phyloP scores from a whole-genome alignment of 108 stramenopile genomes.

The Fragilariopsis cylindrus region DNA sequence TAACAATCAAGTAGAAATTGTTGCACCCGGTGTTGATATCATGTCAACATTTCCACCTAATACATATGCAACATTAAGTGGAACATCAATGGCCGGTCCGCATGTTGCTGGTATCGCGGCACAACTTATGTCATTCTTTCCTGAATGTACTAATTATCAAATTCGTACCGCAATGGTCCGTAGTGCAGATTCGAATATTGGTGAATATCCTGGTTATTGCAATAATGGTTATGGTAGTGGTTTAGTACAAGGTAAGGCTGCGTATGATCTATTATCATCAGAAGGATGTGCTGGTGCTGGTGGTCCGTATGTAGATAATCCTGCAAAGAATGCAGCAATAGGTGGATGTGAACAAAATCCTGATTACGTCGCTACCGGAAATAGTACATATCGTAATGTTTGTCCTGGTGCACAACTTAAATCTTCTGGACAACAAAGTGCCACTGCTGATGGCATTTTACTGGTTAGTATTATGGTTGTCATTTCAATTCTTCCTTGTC shows the following conservation, averaged over 20 bases:
- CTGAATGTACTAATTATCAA: slow-evolving; percentile 46
- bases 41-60: slow-evolving; percentile 18
- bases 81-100: slow-evolving; percentile 65
- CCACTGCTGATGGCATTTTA: too few relatives aligned
- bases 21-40: slow-evolving; percentile 53
- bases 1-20: slow-evolving; percentile 54
- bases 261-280: not conserved
- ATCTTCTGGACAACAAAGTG: not conserved
- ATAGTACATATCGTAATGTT: not conserved
- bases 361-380: not conserved
- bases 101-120: slow-evolving; percentile 79
- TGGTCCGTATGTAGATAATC: not conserved
- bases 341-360: slow-evolving; percentile 1
- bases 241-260: slow-evolving; percentile 8
- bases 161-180: slow-evolving; percentile 45
- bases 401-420: not conserved
- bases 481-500: too few relatives aligned
- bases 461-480: too few relatives aligned
- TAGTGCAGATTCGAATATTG: not conserved
- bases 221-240: slow-evolving; percentile 1
- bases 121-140: slow-evolving; percentile 46
- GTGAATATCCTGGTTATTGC: slow-evolving; percentile 2
- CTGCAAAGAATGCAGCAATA: not conserved
- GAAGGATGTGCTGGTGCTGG: not conserved
- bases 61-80: slow-evolving; percentile 17